A percentile compares a stretch with the other conserved stretches of the same genome.
Evolutionary conservation across 2,329 filamentous ascomycete genomes (phyloP).

Genomic region (Celoporthe dispersa): DNA sequence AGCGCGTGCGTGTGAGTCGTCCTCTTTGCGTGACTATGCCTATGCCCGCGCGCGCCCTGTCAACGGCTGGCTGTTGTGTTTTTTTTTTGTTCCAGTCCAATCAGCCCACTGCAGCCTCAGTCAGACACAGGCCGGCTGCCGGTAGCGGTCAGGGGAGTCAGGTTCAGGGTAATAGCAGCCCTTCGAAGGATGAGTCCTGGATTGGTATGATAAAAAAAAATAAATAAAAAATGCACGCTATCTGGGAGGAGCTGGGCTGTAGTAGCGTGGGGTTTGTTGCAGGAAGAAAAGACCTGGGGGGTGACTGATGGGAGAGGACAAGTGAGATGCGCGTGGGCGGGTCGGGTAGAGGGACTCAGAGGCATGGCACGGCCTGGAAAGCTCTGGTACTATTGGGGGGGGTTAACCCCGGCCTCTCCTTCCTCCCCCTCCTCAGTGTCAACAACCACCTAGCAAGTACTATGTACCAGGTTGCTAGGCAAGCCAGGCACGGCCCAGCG

Average conservation of each 20-base stretch:
- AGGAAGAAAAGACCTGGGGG: slow-evolving; percentile 37
- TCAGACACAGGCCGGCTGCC: neutral
- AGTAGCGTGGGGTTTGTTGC: slow-evolving; percentile 45
- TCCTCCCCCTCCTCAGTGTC: no score
- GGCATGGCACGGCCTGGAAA: slow-evolving; percentile 1
- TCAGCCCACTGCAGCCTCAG: slow-evolving; percentile 5
- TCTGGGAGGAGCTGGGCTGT: slow-evolving; percentile 34
- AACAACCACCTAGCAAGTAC: neutral
- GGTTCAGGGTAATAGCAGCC: neutral
- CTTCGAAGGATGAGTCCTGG: slow-evolving; percentile 8
- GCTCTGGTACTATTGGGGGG: neutral
- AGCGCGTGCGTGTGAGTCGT: slow-evolving; percentile 35
- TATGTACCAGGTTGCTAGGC: neutral
- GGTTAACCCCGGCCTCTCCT: neutral
- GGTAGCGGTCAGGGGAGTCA: neutral
- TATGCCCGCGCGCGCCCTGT: slow-evolving; percentile 1
- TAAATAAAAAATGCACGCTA: slow-evolving; percentile 16
- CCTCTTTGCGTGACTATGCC: slow-evolving; percentile 16
- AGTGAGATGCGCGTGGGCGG: slow-evolving; percentile 27
- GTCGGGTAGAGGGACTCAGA: neutral
- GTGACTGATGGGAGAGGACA: slow-evolving; percentile 35
- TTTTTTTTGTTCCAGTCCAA: neutral
- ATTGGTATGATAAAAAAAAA: slow-evolving; percentile 11
- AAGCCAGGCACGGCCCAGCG: neutral
- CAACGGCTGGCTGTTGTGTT: neutral